Conservation (phyloP, 495 filamentous ascomycete genomes). For the Penicillium coprophilum region DNA sequence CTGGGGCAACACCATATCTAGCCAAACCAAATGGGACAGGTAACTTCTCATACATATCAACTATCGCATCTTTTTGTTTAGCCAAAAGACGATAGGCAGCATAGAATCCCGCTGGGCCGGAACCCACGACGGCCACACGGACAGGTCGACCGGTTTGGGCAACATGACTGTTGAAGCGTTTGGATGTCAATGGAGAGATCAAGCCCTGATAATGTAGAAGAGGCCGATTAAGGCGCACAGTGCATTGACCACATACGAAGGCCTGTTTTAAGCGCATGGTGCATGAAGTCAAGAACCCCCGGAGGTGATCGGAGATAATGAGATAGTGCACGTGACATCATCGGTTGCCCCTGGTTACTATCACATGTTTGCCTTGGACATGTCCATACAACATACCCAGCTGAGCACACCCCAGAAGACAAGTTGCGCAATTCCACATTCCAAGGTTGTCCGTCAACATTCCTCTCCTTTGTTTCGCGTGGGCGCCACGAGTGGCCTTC, state of each 20-base stretch:
- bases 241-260: conserved; percentile 40
- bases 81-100: conserved; percentile 80
- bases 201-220: conserved; percentile 6
- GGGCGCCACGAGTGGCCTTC: conserved; percentile 32
- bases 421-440: conserved; percentile 32
- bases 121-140: conserved; percentile 86
- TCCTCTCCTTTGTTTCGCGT: conserved; percentile 37
- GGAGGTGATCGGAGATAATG: conserved; percentile 12
- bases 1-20: conserved; percentile 90
- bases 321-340: conserved; percentile 33
- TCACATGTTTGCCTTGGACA: conserved; percentile 30
- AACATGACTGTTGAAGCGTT: conserved; percentile 35
- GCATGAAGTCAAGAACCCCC: not conserved
- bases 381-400: conserved; percentile 3
- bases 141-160: conserved; percentile 54
- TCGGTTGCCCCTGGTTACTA: conserved; percentile 40
- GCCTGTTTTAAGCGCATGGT: conserved; percentile 32
- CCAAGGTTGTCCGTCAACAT: conserved; percentile 22
- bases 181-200: conserved; percentile 10
- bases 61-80: conserved; percentile 64
- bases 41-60: conserved; percentile 96
- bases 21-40: conserved; percentile 92
- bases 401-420: conserved; percentile 16
- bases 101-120: conserved; percentile 95
- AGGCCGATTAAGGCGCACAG: conserved; percentile 21